Evolutionary conservation across 2,329 filamentous ascomycete species (phyloP), one percentile per base, ranked within the genome.

Genomic region (Pyrenochaeta sp.): DNA sequence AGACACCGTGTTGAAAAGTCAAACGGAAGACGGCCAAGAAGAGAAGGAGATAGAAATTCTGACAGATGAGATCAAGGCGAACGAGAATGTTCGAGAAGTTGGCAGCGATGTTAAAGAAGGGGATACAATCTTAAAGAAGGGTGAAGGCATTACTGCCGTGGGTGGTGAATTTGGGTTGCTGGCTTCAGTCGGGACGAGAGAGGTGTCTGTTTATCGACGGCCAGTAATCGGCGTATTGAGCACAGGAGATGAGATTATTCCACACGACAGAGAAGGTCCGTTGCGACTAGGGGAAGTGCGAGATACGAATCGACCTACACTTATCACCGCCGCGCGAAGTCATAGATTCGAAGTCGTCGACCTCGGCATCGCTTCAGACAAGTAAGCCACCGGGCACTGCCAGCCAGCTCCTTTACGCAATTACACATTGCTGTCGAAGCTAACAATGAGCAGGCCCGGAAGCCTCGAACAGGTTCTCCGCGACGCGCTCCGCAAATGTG

Each of bases 161-260:
- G 95, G 95, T 14, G 95, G 95, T 43, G 95, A 99, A 68, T 88
- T 99, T 21, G 95, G 95, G 0, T 81, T 98, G 0, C 83, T 99
- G 1, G 92, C 93, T 1, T 91, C 93, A 0, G 91, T 95, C 0
- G 95, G 95, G 5, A 87, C 88, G 1, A 79, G 80, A 9, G 82
- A 88, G 44, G 89, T 96, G 4, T 82, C 82, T 12, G 83, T 94
- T 6, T 97, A 90, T 77, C 85, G 83, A 43, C 87, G 87, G 49
- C 94, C 95, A 0, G 78, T 91, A 7, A 82, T 99, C 7, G 95
- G 93, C 4, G 87, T 99, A 1, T 78, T 99, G 15, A 97, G 93
- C 45, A 99, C 95, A 0, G 95, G 95, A 18, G 94, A 99, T 70
- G 95, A 99, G 75, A 91, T 99, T 44, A 88, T 97, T 4, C 85